Base-by-base conservation (phyloP, 2,329 filamentous ascomycete genomes). In the Fusarium albosuccineum region DNA sequence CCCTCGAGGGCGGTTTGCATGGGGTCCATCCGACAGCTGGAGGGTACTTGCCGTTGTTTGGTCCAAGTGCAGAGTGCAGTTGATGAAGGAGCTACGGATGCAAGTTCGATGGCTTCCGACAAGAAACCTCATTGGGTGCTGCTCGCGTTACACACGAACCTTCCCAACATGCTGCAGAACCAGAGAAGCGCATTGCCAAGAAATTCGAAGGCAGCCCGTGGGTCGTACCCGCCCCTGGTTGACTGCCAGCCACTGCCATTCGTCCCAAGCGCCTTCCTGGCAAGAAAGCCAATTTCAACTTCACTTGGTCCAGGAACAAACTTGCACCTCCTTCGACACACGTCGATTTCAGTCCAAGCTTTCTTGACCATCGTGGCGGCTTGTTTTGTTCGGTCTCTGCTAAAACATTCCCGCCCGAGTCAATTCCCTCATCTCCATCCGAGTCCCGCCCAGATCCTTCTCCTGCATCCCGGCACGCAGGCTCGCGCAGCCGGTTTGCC, bases 211-310 rank as follows among this genome's bases (percentile, higher is more conserved):
- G 46, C 33, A 49, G 46, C 16, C 46, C 46, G 64, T 67, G 64
- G 64, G 61, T 49, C 65, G 53, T 53, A 54, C 61, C 37, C 60
- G 34, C 49, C 40, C 40, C 49, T 27, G 48, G 42, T 50, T 62
- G n/a, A 41, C n/a, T 29, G 53, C 48, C 40, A 68, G 45, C 65
- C 61, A 49, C 42, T 42, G 26, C 40, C 46, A 39, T 48, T 39
- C 34, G 39, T 62, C 17, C 44, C 40, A 14, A 52, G 41, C 29
- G 44, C 52, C 41, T 66, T 52, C 44, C 66, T 55, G 33, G 29
- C 9, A 40, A 27, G 39, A 64, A 67, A 57, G 62, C 36, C 66
- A 68, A 66, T 69, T 69, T 64, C 58, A 64, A 68, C 62, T 41
- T 67, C 59, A 60, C 40, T 36, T 48, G 17, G 49, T 54, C 57